Evolutionary conservation across 2,329 filamentous ascomycete genomes (phyloP), one percentile per base, ranked within the genome.

Genomic region (Cordyceps pruinosa): DNA sequence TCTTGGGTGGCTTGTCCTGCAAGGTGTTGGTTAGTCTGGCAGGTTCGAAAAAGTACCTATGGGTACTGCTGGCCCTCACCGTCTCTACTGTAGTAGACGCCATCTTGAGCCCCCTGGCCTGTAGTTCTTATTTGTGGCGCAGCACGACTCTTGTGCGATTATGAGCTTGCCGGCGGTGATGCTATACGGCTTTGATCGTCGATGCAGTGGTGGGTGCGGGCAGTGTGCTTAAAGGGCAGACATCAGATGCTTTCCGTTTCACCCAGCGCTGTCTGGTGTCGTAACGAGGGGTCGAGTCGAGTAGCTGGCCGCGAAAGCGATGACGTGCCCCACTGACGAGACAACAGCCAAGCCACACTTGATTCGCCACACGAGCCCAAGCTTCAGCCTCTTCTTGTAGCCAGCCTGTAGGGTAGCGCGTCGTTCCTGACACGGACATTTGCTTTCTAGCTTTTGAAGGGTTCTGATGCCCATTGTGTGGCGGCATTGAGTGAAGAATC

Each of bases 1-100:
- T 30, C 28, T 58, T 58, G 35, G 71, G 67, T 39, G 68, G 66
- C 64, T 82, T 83, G 64, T 66, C 72, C 75, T 81, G 61, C 15
- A 51, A 26, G 8, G 15, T 13, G 39, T 15, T 30, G n/a, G 25
- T 57, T 39, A 57, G 54, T 37, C 39, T 57, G 13, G 28, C 26
- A 50, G 42, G 15, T 37, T 53, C 10, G 44, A 52, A 37, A 46
- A n/a, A 52, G n/a, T n/a, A n/a, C n/a, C n/a, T 61, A 46, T 46
- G 19, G 37, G 44, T 34, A 39, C 26, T 47, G 44, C 32, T 49
- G 39, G 28, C 46, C 19, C 47, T 56, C 47, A 59, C 57, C 51
- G 51, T 59, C 46, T 59, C 57, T 34, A 52, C 19, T 41, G 57
- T 51, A n/a, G 46, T 45, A 59, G 57, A 56, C 57, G 57, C 57